Evolutionary conservation across 306 rosid species (phyloP).

Genomic region (Begonia fuchsioides): DNA sequence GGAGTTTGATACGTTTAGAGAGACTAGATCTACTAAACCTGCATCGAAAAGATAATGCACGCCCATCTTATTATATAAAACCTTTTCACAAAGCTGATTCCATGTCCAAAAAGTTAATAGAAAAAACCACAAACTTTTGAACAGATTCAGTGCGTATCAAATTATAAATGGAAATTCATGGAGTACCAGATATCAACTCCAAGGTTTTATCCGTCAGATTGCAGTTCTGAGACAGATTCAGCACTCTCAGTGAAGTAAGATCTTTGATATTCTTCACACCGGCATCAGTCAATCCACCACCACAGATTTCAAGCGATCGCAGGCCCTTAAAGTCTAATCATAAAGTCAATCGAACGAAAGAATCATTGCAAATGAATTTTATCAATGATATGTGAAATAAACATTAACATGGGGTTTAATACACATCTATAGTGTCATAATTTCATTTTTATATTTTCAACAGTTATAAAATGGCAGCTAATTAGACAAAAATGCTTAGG

Average conservation of each 20-base stretch:
- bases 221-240: constrained; percentile 86
- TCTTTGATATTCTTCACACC: constrained; percentile 78
- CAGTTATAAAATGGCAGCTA: too few relatives aligned
- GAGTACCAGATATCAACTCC: constrained; percentile 73
- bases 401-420: too few relatives aligned
- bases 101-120: too few relatives aligned
- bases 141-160: too few relatives aligned
- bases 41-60: constrained; percentile 11
- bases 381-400: too few relatives aligned
- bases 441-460: too few relatives aligned
- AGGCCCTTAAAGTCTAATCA: constrained; percentile 70
- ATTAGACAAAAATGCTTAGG: too few relatives aligned
- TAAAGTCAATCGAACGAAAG: constrained; percentile 3
- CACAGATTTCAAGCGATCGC: constrained; percentile 84
- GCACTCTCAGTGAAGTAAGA: constrained; percentile 56
- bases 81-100: too few relatives aligned
- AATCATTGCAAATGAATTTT: not conserved
- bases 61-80: too few relatives aligned
- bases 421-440: too few relatives aligned
- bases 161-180: not conserved
- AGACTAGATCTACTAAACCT: constrained; percentile 67
- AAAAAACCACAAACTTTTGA: too few relatives aligned
- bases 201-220: constrained; percentile 71
- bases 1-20: constrained; percentile 63
- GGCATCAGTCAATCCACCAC: constrained; percentile 89